These are phyloP conservation scores for Sindora glabra DNA, from an alignment of 306 rosid species.

Conservation along the genomic window DNA sequence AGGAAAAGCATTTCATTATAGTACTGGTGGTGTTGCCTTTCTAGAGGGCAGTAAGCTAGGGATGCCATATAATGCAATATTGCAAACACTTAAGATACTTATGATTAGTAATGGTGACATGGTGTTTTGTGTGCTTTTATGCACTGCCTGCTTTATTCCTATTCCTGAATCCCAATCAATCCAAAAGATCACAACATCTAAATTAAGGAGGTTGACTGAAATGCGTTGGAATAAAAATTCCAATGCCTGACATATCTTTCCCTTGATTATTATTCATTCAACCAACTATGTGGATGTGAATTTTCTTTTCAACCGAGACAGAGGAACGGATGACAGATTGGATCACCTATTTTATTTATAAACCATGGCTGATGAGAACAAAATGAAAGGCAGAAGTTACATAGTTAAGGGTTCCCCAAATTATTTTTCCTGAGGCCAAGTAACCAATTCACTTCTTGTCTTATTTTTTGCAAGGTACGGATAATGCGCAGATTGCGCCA, in stretches of 20 bases:
- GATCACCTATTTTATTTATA: not conserved
- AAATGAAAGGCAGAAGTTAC: not conserved
- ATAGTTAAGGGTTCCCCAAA: constrained; percentile 3
- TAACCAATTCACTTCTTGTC: constrained; percentile 12
- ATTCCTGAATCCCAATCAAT: too few relatives aligned
- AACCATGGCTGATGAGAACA: not conserved
- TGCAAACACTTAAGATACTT: too few relatives aligned
- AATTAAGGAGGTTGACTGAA: not conserved
- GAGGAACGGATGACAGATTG: not conserved
- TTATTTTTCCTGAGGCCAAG: not conserved
- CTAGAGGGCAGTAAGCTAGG: not conserved
- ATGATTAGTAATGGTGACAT: too few relatives aligned
- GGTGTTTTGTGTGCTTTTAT: too few relatives aligned
- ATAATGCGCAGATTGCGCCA: constrained; percentile 97
- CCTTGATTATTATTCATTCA: not conserved
- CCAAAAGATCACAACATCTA: too few relatives aligned
- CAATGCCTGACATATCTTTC: not conserved
- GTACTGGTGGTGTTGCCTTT: not conserved
- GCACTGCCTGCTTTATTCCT: too few relatives aligned
- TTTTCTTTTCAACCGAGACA: not conserved
- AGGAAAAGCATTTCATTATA: not conserved
- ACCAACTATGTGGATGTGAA: not conserved
- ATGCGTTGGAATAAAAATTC: not conserved
- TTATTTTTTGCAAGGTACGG: constrained; percentile 56
- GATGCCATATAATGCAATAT: too few relatives aligned